Percentiles rank a stretch among this genome's conserved stretches.
These are phyloP conservation scores for Fusarium marasasianum DNA, from an alignment of 2,329 filamentous ascomycete genomes.

Conservation along the genomic window DNA sequence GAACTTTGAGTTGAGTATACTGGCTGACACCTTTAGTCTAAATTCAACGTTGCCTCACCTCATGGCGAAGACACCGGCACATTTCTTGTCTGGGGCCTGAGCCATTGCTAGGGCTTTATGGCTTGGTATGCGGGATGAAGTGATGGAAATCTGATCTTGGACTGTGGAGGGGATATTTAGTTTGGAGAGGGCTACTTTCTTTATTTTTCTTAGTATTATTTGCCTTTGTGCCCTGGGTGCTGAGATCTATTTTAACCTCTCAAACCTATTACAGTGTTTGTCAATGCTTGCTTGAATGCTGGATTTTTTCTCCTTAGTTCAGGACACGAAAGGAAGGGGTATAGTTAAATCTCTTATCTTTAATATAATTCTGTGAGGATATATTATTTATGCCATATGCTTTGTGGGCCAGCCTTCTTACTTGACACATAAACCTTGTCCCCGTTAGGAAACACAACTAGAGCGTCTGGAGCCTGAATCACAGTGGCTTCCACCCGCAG, in stretches of 20 bases:
- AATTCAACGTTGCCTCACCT: background rate
- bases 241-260: too few species aligned
- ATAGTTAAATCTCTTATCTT: background rate
- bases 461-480: background rate
- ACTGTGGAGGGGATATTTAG: too few species aligned
- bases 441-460: slow-evolving; percentile 1
- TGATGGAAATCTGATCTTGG: too few species aligned
- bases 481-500: slow-evolving; percentile 8
- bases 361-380: background rate
- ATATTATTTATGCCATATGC: background rate
- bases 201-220: too few species aligned
- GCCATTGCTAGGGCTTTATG: too few species aligned
- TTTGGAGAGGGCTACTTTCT: background rate
- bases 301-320: background rate
- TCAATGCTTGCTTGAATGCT: too few species aligned
- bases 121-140: background rate
- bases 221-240: too few species aligned
- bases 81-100: background rate
- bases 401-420: background rate
- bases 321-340: fast-evolving
- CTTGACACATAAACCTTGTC: background rate
- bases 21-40: background rate
- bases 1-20: background rate
- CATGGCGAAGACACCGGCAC: too few species aligned
- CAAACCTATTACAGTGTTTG: too few species aligned